Conservation (phyloP, 192 early-diverging fungal species). For the Dispira simplex region DNA sequence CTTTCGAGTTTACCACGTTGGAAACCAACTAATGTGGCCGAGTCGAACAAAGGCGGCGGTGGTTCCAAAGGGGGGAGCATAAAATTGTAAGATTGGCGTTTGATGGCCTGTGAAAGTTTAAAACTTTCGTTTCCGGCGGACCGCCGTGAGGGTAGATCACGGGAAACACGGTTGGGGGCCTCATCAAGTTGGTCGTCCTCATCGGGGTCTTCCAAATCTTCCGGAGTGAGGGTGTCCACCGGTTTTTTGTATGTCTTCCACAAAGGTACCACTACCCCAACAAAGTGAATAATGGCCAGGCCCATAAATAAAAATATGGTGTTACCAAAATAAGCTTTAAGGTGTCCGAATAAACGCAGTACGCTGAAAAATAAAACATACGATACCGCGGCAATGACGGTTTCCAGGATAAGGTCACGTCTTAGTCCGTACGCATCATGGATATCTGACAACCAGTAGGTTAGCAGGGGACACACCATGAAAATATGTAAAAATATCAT, state of each 20-base stretch:
- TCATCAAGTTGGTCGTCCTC: not conserved
- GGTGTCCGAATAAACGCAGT: not conserved
- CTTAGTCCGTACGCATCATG: constrained; percentile 6
- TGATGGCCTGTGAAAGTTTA: constrained; percentile 3
- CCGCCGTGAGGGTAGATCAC: not conserved
- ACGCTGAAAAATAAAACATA: constrained; percentile 4
- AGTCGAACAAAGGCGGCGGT: not conserved
- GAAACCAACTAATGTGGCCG: not conserved
- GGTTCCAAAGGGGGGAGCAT: not conserved
- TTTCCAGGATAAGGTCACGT: constrained; percentile 2
- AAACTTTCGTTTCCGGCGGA: constrained; percentile 1
- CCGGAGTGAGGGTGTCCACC: not conserved
- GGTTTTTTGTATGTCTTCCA: constrained; percentile 1
- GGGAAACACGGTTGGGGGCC: not conserved
- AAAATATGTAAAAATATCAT: not conserved
- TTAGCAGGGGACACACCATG: constrained; percentile 1
- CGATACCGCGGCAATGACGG: not conserved
- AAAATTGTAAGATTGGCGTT: not conserved
- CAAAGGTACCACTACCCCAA: constrained; percentile 5
- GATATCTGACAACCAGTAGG: constrained; percentile 4
- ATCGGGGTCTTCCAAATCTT: not conserved
- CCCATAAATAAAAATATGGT: constrained; percentile 6
- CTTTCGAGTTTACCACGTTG: not conserved
- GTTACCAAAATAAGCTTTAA: not conserved
- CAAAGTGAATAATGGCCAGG: constrained; percentile 1